Base-by-base conservation (phyloP, 805 yeast genomes). In the Spathaspora passalidarum region DNA sequence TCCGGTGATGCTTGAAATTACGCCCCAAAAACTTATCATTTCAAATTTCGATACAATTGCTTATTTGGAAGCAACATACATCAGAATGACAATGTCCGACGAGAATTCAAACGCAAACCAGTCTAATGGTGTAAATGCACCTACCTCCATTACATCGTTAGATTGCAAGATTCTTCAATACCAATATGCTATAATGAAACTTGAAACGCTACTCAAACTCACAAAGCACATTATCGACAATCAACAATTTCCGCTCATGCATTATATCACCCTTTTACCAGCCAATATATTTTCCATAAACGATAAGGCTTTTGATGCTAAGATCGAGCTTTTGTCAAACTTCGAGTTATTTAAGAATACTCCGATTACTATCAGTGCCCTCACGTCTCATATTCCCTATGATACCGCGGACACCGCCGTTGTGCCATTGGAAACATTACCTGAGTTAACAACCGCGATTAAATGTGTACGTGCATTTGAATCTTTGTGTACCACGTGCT, bases 111-210 rank as follows among this genome's bases (percentile, higher is more conserved):
- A 8, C 34, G 3, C 4, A 11, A 26, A 11, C 13, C 13, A 14
- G 6, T 9, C 17, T 8, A 29, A 29, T 29, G 34, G 34, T 17
- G 14, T 8, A 8, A 29, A 10, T 8, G 16, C 16, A 13, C 45
- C 40, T 10, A 20, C 23, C 4, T 17, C 16, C 5, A 47, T 47
- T 21, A 45, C 51, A 23, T 48, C 48, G 10, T 18, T 44, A 19
- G 51, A 48, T 37, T 44, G 49, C 11, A 75, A 76, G 49, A 68
- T 81, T 18, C 60, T 84, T 3, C 87, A 84, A 57, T 84, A 77
- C 59, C 75, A 73, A 45, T 79, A 79, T 53, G 78, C 81, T 8
- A 64, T 76, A 2, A 57, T 63, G 46, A 82, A 81, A 55, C 55
- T 82, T 20, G 65, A 66, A 32, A 61, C 62, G 26, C 58, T 76